phyloP scores from a whole-genome alignment of 1,284 basidiomycete species.

The Neonothopanus nambi region DNA sequence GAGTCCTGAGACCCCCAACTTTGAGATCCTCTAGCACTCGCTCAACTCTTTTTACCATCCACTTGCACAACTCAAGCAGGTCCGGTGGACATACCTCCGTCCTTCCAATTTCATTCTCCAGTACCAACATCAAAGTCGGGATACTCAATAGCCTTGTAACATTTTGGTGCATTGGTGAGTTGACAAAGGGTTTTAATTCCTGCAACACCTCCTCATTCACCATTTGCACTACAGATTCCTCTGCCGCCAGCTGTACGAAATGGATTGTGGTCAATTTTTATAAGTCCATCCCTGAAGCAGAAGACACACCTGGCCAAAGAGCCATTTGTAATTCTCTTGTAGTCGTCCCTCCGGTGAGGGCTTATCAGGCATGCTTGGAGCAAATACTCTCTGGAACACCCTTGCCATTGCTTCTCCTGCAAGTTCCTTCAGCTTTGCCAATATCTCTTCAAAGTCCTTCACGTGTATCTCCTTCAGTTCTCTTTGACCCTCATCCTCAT shows the following conservation, averaged over 20 bases:
- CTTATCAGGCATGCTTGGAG: background rate
- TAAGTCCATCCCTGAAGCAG: too few species aligned
- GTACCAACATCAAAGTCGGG: background rate
- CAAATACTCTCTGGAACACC: background rate
- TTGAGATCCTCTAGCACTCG: background rate
- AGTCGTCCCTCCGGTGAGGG: background rate
- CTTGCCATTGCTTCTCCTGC: background rate
- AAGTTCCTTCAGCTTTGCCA: background rate
- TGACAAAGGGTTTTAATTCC: background rate
- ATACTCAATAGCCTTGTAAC: background rate
- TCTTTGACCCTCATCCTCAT: too few species aligned
- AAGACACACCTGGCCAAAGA: background rate
- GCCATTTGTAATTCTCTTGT: background rate
- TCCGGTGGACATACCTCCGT: background rate
- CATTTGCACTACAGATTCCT: slow-evolving; percentile 24
- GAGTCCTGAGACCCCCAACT: background rate
- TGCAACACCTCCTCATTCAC: background rate
- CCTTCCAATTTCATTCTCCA: background rate
- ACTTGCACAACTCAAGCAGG: background rate
- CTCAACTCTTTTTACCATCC: background rate
- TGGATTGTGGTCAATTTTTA: background rate
- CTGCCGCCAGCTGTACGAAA: slow-evolving; percentile 19
- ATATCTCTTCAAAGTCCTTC: background rate
- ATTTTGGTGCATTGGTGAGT: background rate
- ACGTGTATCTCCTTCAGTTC: too few species aligned